Evolutionary conservation across 345 rosid species (phyloP).

Genomic region (Laguncularia racemosa): DNA sequence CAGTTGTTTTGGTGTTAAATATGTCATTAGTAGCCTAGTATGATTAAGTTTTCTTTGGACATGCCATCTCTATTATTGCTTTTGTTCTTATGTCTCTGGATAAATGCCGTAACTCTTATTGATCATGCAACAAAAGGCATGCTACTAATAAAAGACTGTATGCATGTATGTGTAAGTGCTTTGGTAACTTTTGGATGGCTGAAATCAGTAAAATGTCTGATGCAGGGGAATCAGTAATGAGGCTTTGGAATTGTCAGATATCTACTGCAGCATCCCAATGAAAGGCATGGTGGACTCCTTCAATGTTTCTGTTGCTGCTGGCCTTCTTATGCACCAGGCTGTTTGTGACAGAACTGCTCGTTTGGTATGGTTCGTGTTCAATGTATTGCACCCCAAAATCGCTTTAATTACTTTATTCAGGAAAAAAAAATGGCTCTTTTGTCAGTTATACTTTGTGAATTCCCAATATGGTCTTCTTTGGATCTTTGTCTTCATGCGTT

Average conservation of each 20-base stretch:
- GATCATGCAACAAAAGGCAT: no score
- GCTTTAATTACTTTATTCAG: no score
- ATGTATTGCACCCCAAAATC: not conserved
- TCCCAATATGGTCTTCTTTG: not conserved
- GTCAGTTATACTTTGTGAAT: not conserved
- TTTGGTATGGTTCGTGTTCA: conserved; percentile 38
- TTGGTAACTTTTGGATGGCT: not conserved
- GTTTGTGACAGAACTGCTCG: conserved; percentile 71
- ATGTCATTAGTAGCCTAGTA: no score
- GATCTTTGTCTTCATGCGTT: not conserved
- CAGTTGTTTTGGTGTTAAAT: not conserved
- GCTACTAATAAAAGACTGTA: no score
- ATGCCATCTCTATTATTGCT: no score
- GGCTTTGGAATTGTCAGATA: conserved; percentile 71
- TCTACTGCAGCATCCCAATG: conserved; percentile 87
- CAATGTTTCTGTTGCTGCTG: conserved; percentile 95
- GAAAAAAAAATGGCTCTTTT: no score
- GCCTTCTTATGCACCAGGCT: conserved; percentile 90
- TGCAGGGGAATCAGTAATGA: conserved; percentile 77
- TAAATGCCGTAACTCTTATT: no score
- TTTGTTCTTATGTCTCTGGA: no score
- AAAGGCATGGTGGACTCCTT: conserved; percentile 98
- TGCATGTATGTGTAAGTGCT: not conserved
- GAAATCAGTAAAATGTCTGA: no score
- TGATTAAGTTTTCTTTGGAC: no score